Conservation (phyloP, 2,329 filamentous ascomycete genomes). For the Cryphonectria radicalis region DNA sequence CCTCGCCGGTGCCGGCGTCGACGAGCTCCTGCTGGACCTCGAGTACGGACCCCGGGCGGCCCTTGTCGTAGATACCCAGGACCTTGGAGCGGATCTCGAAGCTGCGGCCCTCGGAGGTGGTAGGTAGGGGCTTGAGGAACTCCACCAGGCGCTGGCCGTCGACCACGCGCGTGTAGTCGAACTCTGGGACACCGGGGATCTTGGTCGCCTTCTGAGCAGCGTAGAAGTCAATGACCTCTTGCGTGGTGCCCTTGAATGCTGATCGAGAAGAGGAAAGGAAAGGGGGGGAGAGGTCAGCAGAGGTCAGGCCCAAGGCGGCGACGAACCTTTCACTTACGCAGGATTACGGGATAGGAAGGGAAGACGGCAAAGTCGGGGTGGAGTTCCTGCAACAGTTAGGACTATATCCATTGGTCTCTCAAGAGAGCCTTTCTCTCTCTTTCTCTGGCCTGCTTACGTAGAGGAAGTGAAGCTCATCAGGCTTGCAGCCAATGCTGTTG, state of each 20-base stretch:
- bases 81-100: conserved; percentile 81
- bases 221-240: conserved; percentile 87
- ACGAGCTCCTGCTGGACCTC: conserved; percentile 80
- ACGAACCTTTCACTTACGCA: conserved; percentile 57
- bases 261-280: not conserved
- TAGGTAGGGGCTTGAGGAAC: conserved; percentile 76
- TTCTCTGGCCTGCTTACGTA: conserved; percentile 63
- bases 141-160: conserved; percentile 83
- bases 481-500: conserved; percentile 80
- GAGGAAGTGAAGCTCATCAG: conserved; percentile 91
- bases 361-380: conserved; percentile 87
- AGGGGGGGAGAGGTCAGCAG: not conserved
- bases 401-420: not conserved
- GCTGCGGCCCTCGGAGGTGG: conserved; percentile 69
- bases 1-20: conserved; percentile 68
- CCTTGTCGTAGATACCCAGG: conserved; percentile 88
- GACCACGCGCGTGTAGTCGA: conserved; percentile 75
- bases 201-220: conserved; percentile 65
- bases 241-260: conserved; percentile 76
- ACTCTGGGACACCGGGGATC: conserved; percentile 77
- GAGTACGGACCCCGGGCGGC: conserved; percentile 78
- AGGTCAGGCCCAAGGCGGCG: not conserved
- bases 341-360: conserved; percentile 83
- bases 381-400: conserved; percentile 65
- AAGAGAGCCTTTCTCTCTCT: not conserved